Base-by-base conservation (phyloP, 148 eudicot species). In the Limonium bicolor region DNA sequence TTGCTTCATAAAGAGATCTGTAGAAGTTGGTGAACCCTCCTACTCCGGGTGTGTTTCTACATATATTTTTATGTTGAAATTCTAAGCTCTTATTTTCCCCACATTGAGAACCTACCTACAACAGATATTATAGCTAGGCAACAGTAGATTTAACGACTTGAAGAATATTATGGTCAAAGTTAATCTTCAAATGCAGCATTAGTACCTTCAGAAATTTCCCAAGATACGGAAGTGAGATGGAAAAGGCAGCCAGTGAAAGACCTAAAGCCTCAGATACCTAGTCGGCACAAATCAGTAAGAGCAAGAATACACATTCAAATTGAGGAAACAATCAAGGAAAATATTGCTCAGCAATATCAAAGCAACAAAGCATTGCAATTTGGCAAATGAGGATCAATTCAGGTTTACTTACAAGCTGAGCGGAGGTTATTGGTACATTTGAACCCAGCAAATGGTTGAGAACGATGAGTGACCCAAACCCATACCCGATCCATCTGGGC, bases 401-500 rank as follows among this genome's bases (percentile, higher is more conserved):
- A 33, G 39, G n/a, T 10, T 9, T 12, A 45, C 85, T 73, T 56
- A 90, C 97, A 51, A 84, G 71, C 74, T 90, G 99, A 45, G 99
- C 75, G 31, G 93, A 51, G 13, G 82, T 51, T 20, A 68, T 47
- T 13, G 68, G 8, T n/a, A 71, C 61, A 53, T 45, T 65, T 4
- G 94, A 74, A 46, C 82, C 82, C 40, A 74, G 42, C 46, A 87
- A 83, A 61, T 82, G 94, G 58, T 87, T 87, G 56, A 85, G 18
- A 14, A 85, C 1, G 37, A 90, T 54, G 35, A 90, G 85, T 23
- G 72, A 61, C 12, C 95, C 99, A 54, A 90, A 81, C 18, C 62
- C 82, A 37, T 80, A 90, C 3, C 95, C 99, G 49, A 90, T 66
- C 77, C 78, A 90, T 85, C 94, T 85, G 56, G 96, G 96, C 61